phyloP scores from a whole-genome alignment of 192 early-diverging fungal species.

The Coemansia sp. region DNA sequence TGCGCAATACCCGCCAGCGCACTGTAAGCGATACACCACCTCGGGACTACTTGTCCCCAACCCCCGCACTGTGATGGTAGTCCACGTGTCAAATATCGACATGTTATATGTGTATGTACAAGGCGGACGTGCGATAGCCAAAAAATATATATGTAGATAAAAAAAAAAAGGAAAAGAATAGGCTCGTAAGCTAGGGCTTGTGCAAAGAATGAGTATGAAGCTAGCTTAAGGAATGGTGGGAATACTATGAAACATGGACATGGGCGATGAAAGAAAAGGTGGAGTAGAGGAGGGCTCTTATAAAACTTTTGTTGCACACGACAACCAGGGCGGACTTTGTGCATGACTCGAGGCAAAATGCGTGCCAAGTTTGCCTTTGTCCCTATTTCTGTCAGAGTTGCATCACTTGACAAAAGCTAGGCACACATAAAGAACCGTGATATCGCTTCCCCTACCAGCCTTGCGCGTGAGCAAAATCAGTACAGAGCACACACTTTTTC shows the following conservation, averaged over 20 bases:
- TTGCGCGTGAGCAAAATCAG: slow-evolving; percentile 1
- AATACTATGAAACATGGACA: not conserved
- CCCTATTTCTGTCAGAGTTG: slow-evolving; percentile 8
- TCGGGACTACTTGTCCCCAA: slow-evolving; percentile 15
- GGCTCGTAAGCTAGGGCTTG: not conserved
- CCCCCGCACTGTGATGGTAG: slow-evolving; percentile 14
- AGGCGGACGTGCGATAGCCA: not conserved
- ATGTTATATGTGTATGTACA: slow-evolving; percentile 10
- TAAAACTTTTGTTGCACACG: not conserved
- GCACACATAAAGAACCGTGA: not conserved
- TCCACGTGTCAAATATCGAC: slow-evolving; percentile 22
- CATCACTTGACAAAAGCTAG: not conserved
- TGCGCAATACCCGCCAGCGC: slow-evolving; percentile 35
- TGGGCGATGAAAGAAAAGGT: not conserved
- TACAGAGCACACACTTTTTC: not conserved
- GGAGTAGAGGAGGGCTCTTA: not conserved
- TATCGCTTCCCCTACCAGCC: not conserved
- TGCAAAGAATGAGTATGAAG: not conserved
- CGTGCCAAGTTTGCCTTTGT: not conserved
- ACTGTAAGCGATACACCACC: slow-evolving; percentile 23
- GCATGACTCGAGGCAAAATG: not conserved
- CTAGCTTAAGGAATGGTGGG: not conserved
- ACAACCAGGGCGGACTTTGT: not conserved
- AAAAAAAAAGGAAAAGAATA: not conserved
- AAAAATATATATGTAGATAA: not conserved